Conservation (phyloP, 2,329 filamentous ascomycete species). For the Penicillium sp. region DNA sequence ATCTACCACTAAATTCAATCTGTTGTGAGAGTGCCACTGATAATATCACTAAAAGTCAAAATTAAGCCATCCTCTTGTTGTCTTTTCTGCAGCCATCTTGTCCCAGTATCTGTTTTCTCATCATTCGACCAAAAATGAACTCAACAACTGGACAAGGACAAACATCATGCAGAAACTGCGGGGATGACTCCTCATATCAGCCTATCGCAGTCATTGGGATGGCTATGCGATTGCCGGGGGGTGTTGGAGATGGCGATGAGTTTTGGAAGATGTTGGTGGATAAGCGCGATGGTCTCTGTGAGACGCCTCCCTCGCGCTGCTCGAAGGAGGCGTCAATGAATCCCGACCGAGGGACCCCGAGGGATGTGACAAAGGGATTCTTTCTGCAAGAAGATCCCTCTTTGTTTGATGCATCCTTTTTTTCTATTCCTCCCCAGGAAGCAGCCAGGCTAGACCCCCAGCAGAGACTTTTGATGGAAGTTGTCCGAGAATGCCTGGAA, state of each 20-base stretch:
- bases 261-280: conserved; percentile 26
- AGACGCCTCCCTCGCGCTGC: conserved; percentile 24
- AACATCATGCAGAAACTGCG: conserved; percentile 3
- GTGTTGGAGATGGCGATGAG: conserved; percentile 12
- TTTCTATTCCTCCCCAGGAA: conserved; percentile 27
- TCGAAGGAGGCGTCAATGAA: conserved; percentile 30
- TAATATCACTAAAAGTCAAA: background rate
- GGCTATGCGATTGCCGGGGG: conserved; percentile 26
- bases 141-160: conserved; percentile 9
- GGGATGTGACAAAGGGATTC: conserved; percentile 22
- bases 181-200: background rate
- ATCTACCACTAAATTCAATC: background rate
- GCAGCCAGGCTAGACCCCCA: conserved; percentile 32
- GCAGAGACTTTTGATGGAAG: conserved; percentile 35
- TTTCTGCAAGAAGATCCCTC: conserved; percentile 34
- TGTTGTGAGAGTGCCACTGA: background rate
- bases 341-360: conserved; percentile 12
- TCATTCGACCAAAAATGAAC: conserved; percentile 9
- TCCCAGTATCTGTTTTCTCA: conserved; percentile 2
- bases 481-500: conserved; percentile 36
- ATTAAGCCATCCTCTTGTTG: background rate
- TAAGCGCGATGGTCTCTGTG: conserved; percentile 18
- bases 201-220: conserved; percentile 27
- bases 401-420: conserved; percentile 30
- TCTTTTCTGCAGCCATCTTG: conserved; percentile 1